Conservation (phyloP, 805 yeast species). For the Nakazawaea ishiwadae region DNA sequence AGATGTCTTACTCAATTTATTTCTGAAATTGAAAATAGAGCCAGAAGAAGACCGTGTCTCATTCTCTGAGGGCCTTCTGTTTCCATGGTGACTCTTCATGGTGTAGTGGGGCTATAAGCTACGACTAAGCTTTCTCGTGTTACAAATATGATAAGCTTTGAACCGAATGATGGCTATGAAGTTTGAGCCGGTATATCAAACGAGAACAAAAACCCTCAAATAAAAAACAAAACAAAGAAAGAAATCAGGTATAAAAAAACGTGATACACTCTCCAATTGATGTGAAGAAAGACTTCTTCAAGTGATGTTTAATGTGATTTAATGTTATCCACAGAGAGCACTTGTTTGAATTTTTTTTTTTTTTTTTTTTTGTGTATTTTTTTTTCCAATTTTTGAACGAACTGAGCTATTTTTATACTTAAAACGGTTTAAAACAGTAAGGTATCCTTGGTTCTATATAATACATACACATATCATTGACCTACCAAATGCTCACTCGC, state of each 20-base stretch:
- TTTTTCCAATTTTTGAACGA: not conserved
- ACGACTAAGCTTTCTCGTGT: not conserved
- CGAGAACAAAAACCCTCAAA: too few species aligned
- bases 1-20: conserved; percentile 10
- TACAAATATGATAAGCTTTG: too few species aligned
- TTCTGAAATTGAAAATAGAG: conserved; percentile 12
- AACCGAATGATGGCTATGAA: too few species aligned
- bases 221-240: too few species aligned
- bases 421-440: not conserved
- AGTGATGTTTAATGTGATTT: too few species aligned
- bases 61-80: conserved; percentile 2
- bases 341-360: not conserved
- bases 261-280: too few species aligned
- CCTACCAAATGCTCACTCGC: conserved; percentile 1
- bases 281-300: too few species aligned
- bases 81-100: conserved; percentile 5
- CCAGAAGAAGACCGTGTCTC: conserved; percentile 7
- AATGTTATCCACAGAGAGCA: not conserved
- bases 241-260: too few species aligned
- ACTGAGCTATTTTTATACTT: not conserved
- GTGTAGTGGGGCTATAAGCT: not conserved
- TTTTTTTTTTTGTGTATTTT: not conserved
- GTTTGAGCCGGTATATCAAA: too few species aligned
- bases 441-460: too few species aligned
- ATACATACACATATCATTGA: not conserved